Percentiles rank a stretch among this genome's conserved stretches.
phyloP scores from a whole-genome alignment of 2,329 filamentous ascomycete genomes.

The Helotiales sp. region DNA sequence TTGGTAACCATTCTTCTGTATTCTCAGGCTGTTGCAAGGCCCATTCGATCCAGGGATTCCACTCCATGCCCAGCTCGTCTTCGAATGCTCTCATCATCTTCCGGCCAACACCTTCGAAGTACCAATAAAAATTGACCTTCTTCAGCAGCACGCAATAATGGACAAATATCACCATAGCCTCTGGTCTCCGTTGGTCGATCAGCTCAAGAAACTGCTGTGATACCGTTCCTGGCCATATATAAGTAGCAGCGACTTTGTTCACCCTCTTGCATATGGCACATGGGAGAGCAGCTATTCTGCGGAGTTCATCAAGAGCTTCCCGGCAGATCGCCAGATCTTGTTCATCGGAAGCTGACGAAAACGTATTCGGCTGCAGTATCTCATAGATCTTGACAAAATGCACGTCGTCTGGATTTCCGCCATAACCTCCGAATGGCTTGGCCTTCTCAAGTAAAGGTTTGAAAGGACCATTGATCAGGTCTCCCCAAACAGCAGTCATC shows the following conservation, averaged over 20 bases:
- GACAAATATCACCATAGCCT: conserved; percentile 23
- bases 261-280: conserved; percentile 3
- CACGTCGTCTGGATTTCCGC: conserved; percentile 16
- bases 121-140: conserved; percentile 15
- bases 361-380: neutral
- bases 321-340: conserved; percentile 1
- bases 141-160: conserved; percentile 23
- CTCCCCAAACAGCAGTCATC: conserved; percentile 5
- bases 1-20: neutral
- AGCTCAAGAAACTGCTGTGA: conserved; percentile 13
- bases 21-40: conserved; percentile 12
- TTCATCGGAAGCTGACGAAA: neutral
- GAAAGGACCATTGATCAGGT: conserved; percentile 15
- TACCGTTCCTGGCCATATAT: conserved; percentile 18
- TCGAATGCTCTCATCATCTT: conserved; percentile 14
- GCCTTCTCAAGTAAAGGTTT: neutral
- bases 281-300: conserved; percentile 12
- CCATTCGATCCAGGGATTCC: conserved; percentile 21
- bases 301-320: conserved; percentile 10
- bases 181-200: conserved; percentile 24
- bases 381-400: conserved; percentile 13
- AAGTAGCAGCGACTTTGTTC: conserved; percentile 4
- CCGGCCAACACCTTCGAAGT: conserved; percentile 13
- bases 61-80: conserved; percentile 6
- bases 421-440: neutral